phyloP scores from a whole-genome alignment of 2,329 filamentous ascomycete genomes.

The Coniella lustricola region DNA sequence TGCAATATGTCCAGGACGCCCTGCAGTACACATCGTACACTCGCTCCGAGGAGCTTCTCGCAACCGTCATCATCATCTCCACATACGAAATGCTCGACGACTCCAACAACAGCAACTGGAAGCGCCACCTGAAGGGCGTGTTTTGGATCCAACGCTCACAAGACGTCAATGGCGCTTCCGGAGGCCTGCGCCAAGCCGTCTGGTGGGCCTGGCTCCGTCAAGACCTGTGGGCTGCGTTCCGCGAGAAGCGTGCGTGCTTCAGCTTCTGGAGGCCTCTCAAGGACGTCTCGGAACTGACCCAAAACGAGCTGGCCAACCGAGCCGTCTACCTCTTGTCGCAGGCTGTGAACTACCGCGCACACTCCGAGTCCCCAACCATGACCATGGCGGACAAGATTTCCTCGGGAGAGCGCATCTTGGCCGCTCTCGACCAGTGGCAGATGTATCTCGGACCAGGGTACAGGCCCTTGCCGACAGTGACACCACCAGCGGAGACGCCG shows the following conservation, averaged over 20 bases:
- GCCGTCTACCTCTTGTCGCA: slow-evolving; percentile 44
- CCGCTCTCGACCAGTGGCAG: slow-evolving; percentile 24
- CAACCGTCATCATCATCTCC: slow-evolving; percentile 53
- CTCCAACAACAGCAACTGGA: slow-evolving; percentile 46
- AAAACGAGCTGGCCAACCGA: slow-evolving; percentile 41
- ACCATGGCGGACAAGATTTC: slow-evolving; percentile 11
- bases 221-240: slow-evolving; percentile 58
- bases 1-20: slow-evolving; percentile 54
- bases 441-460: slow-evolving; percentile 31
- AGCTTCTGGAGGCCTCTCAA: slow-evolving; percentile 50
- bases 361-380: slow-evolving; percentile 6
- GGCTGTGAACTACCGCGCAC: slow-evolving; percentile 39
- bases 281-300: slow-evolving; percentile 34
- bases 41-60: slow-evolving; percentile 49
- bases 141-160: slow-evolving; percentile 61
- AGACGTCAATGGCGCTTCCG: slow-evolving; percentile 51
- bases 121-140: slow-evolving; percentile 55
- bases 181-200: slow-evolving; percentile 48
- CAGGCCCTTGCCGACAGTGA: slow-evolving; percentile 29
- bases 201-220: slow-evolving; percentile 65
- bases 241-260: slow-evolving; percentile 47
- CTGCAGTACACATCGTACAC: slow-evolving; percentile 52
- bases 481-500: neutral
- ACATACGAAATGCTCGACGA: slow-evolving; percentile 62
- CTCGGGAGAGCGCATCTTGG: slow-evolving; percentile 18